These are phyloP conservation scores for Davidsoniella neocaledoniae DNA, from an alignment of 2,329 filamentous ascomycete species.

Conservation along the genomic window DNA sequence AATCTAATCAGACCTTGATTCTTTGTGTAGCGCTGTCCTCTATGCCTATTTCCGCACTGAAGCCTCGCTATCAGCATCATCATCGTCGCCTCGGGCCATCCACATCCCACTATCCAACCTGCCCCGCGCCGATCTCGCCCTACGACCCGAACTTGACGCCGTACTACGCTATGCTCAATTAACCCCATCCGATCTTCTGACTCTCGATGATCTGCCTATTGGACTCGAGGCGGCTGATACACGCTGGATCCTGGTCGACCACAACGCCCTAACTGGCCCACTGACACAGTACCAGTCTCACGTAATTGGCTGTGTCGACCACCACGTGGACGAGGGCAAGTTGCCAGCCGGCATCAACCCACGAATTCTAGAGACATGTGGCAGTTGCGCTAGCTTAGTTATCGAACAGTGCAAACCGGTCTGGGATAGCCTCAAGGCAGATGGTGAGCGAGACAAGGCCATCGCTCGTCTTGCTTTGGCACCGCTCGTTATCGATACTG, in stretches of 20 bases:
- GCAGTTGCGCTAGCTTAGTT: constrained; percentile 59
- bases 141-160: constrained; percentile 57
- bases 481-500: constrained; percentile 58
- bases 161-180: constrained; percentile 46
- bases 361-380: constrained; percentile 46
- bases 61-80: constrained; percentile 19
- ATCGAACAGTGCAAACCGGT: constrained; percentile 37
- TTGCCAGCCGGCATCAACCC: constrained; percentile 32
- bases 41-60: constrained; percentile 58
- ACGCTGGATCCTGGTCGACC: constrained; percentile 61
- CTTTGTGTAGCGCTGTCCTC: constrained; percentile 56
- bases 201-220: constrained; percentile 30
- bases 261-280: constrained; percentile 53
- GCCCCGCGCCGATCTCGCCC: constrained; percentile 44
- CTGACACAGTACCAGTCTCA: constrained; percentile 34
- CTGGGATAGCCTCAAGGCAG: constrained; percentile 29
- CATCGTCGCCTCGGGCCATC: constrained; percentile 26
- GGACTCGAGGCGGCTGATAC: constrained; percentile 37
- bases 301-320: constrained; percentile 55
- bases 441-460: constrained; percentile 30
- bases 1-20: constrained; percentile 50
- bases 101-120: constrained; percentile 64
- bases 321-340: constrained; percentile 55
- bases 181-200: constrained; percentile 45
- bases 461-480: constrained; percentile 52